A percentile compares a stretch with the other conserved stretches of the same genome.
These are phyloP conservation scores for Coniochaeta sp. DNA, from an alignment of 2,329 filamentous ascomycete genomes.

Conservation along the genomic window DNA sequence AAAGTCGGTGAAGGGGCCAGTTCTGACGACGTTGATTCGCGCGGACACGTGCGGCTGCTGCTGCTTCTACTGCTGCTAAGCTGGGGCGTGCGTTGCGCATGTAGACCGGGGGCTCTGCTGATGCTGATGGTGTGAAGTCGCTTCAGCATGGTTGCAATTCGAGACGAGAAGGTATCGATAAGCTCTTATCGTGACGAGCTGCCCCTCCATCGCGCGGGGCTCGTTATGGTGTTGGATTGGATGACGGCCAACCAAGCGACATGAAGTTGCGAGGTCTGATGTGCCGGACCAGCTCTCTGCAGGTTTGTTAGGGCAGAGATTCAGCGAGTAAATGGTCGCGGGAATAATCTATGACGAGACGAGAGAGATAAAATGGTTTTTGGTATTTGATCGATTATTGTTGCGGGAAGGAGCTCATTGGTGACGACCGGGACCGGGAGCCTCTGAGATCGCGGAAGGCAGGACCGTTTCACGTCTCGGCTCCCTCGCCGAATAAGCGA, in stretches of 20 bases:
- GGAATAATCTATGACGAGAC: neutral
- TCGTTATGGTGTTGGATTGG: neutral
- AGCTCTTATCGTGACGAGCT: neutral
- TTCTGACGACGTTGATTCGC: neutral
- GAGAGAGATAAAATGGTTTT: neutral
- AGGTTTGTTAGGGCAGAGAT: neutral
- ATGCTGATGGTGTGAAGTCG: neutral
- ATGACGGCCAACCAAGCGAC: neutral
- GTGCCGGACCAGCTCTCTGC: too few species aligned
- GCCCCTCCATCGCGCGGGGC: neutral
- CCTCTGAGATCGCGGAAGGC: neutral
- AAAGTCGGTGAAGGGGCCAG: neutral
- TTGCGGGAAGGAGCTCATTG: neutral
- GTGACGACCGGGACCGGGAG: neutral
- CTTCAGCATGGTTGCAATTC: neutral
- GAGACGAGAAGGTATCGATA: neutral
- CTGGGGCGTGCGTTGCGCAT: too few species aligned
- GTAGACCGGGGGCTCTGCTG: too few species aligned
- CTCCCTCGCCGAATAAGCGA: neutral
- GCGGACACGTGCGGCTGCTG: neutral
- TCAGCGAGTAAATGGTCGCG: neutral
- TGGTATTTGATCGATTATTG: neutral
- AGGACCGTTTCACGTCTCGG: neutral
- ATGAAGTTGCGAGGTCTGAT: neutral
- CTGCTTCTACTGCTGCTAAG: neutral